phyloP scores from a whole-genome alignment of 345 rosid genomes.

The Populus nigra region DNA sequence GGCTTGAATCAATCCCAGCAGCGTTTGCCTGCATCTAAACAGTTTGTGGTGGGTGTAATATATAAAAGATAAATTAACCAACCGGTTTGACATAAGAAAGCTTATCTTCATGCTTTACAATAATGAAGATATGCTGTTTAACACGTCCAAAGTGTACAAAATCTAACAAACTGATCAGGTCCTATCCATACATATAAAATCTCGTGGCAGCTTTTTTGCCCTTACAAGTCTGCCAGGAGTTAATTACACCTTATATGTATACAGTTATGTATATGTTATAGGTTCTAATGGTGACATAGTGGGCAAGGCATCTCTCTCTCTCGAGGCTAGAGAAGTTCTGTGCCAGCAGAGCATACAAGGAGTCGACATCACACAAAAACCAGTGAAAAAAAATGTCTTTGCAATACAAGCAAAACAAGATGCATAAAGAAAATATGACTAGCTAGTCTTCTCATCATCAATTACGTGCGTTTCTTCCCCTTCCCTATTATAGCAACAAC shows the following conservation, averaged over 20 bases:
- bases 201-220: no score
- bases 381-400: conserved; percentile 12
- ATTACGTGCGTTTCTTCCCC: conserved; percentile 22
- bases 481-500: conserved; percentile 12
- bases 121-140: no score
- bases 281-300: not conserved
- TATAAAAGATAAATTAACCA: no score
- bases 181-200: no score
- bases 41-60: no score
- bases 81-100: no score
- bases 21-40: no score
- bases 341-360: conserved; percentile 24
- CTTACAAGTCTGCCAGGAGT: no score
- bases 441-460: conserved; percentile 14
- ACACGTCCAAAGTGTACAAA: no score
- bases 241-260: not conserved
- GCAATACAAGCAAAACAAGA: conserved; percentile 8
- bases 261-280: not conserved
- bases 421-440: conserved; percentile 21
- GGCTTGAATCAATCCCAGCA: no score
- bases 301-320: conserved; percentile 24
- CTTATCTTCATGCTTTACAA: no score
- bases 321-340: not conserved
- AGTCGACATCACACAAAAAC: conserved; percentile 25
- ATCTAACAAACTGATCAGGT: no score